Conservation (phyloP, 2,329 filamentous ascomycete species). For the Rasamsonia emersonii region DNA sequence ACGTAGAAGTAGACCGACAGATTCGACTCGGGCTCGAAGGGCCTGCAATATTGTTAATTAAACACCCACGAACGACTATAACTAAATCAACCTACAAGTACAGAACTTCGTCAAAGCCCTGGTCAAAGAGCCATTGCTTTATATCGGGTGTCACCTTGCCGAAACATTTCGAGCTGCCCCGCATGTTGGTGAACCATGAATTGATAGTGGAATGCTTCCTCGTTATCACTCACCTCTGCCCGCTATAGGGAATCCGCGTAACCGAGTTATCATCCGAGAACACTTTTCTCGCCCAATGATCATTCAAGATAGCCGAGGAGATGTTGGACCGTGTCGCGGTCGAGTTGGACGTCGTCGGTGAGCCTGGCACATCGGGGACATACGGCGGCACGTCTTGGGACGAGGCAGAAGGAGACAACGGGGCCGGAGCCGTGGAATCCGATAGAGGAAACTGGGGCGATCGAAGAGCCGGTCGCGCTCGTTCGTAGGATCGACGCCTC, state of each 20-base stretch:
- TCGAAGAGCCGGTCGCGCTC: constrained; percentile 18
- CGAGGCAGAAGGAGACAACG: constrained; percentile 17
- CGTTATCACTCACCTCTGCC: constrained; percentile 21
- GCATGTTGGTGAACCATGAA: background rate
- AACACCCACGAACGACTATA: constrained; percentile 1
- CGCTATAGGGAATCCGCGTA: constrained; percentile 20
- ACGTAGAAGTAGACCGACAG: constrained; percentile 44
- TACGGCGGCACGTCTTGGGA: constrained; percentile 23
- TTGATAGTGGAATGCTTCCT: background rate
- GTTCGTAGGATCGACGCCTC: constrained; percentile 28
- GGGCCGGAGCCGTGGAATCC: no score
- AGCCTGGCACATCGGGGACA: constrained; percentile 24
- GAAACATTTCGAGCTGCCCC: constrained; percentile 26
- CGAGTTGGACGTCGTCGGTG: constrained; percentile 25
- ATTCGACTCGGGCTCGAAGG: constrained; percentile 38
- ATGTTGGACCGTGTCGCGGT: constrained; percentile 21
- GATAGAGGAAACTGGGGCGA: constrained; percentile 21
- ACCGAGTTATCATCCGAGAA: constrained; percentile 22
- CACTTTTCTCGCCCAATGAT: constrained; percentile 36
- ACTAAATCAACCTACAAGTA: constrained; percentile 25
- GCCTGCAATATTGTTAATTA: constrained; percentile 15
- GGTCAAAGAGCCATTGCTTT: constrained; percentile 21
- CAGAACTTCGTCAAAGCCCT: constrained; percentile 30
- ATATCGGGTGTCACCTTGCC: constrained; percentile 20
- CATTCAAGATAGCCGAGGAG: constrained; percentile 17